Percentiles rank a stretch among this genome's conserved stretches.
Evolutionary conservation across 805 yeast genomes (phyloP).

Genomic region (Schwanniomyces sp.): DNA sequence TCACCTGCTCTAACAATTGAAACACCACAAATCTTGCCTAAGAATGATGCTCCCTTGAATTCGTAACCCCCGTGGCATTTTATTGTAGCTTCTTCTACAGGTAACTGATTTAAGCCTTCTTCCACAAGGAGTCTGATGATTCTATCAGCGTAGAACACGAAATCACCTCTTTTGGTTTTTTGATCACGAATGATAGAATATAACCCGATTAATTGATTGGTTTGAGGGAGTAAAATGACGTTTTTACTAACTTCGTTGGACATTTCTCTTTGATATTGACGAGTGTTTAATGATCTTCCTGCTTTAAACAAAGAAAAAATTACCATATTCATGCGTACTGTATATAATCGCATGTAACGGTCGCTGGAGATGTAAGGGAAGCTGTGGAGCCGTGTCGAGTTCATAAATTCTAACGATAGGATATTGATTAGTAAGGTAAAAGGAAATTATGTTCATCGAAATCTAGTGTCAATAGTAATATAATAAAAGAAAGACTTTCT

Average conservation of each 20-base stretch:
- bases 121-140: conserved; percentile 92
- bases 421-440: too few species aligned
- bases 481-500: too few species aligned
- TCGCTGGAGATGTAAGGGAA: too few species aligned
- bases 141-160: conserved; percentile 92
- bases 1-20: conserved; percentile 99
- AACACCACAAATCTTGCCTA: conserved; percentile 96
- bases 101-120: conserved; percentile 91
- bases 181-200: conserved; percentile 89
- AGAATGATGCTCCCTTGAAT: conserved; percentile 75
- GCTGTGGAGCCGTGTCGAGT: too few species aligned
- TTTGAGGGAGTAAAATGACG: conserved; percentile 76
- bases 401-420: too few species aligned
- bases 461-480: too few species aligned
- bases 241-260: conserved; percentile 37
- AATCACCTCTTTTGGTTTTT: conserved; percentile 82
- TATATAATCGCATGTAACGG: too few species aligned
- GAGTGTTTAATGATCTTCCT: neutral
- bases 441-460: too few species aligned
- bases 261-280: conserved; percentile 5
- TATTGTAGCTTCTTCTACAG: conserved; percentile 69
- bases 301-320: neutral
- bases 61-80: conserved; percentile 74
- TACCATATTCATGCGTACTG: too few species aligned
- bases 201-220: conserved; percentile 84